These are phyloP conservation scores for Cardamine resedifolia DNA, from an alignment of 345 rosid genomes.

Conservation along the genomic window DNA sequence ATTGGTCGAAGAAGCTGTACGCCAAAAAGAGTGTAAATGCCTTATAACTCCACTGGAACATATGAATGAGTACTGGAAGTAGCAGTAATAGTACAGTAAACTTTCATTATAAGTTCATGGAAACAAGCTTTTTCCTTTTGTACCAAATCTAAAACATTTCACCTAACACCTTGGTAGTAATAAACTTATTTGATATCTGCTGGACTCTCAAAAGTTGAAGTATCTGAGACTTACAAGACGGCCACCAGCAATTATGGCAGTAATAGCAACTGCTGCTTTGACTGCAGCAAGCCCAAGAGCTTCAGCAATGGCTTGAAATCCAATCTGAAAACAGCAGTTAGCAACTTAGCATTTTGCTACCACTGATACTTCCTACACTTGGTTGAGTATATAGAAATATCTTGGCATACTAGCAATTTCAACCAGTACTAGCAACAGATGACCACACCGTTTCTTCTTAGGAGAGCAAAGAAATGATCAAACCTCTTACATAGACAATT, in stretches of 20 bases:
- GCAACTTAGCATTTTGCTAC: slow-evolving; percentile 17
- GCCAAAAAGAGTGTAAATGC: slow-evolving; percentile 13
- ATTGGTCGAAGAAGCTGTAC: slow-evolving; percentile 95
- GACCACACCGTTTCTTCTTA: slow-evolving; percentile 4
- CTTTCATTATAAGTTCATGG: slow-evolving; percentile 11
- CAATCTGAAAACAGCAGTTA: slow-evolving; percentile 62
- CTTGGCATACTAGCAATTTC: slow-evolving; percentile 1
- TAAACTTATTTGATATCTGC: slow-evolving; percentile 20
- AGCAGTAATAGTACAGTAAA: slow-evolving; percentile 16
- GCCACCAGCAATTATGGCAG: slow-evolving; percentile 97
- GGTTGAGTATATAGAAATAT: background rate
- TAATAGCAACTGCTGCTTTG: slow-evolving; percentile 89
- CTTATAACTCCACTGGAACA: slow-evolving; percentile 15
- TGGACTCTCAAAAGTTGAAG: background rate
- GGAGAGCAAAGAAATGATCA: background rate
- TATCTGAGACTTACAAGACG: slow-evolving; percentile 67
- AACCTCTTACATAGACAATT: slow-evolving; percentile 15
- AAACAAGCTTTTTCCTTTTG: slow-evolving; percentile 19
- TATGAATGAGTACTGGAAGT: slow-evolving; percentile 9
- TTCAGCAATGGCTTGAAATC: slow-evolving; percentile 96
- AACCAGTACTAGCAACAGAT: background rate
- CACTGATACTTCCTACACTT: slow-evolving; percentile 14
- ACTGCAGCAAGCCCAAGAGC: slow-evolving; percentile 99
- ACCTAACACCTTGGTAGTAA: slow-evolving; percentile 5
- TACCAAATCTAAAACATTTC: slow-evolving; percentile 20